Evolutionary conservation across 2,329 filamentous ascomycete genomes (phyloP).

Genomic region (Penicillium brevicompactum): DNA sequence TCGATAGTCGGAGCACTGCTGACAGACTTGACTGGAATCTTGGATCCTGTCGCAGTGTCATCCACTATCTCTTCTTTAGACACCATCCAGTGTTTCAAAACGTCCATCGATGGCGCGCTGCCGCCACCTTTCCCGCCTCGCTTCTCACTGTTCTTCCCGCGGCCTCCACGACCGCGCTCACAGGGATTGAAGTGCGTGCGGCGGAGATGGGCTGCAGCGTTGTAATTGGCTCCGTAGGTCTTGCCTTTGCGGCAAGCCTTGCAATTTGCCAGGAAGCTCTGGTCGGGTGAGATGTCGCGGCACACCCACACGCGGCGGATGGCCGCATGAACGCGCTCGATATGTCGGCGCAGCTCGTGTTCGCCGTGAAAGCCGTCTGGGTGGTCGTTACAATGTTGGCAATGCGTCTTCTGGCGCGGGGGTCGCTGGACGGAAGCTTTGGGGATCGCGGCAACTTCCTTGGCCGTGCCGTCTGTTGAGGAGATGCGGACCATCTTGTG

Average conservation of each 20-base stretch:
- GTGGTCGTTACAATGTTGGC: slow-evolving; percentile 69
- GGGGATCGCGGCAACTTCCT: slow-evolving; percentile 56
- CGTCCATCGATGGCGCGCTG: slow-evolving; percentile 63
- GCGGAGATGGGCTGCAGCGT: slow-evolving; percentile 86
- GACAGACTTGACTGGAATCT: not conserved
- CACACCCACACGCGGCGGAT: slow-evolving; percentile 65
- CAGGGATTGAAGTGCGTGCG: slow-evolving; percentile 82
- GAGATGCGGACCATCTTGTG: slow-evolving; percentile 55
- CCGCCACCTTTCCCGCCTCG: slow-evolving; percentile 64
- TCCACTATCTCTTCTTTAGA: slow-evolving; percentile 55
- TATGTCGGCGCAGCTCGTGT: slow-evolving; percentile 75
- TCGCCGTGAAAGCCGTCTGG: slow-evolving; percentile 82
- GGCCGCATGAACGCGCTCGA: slow-evolving; percentile 65
- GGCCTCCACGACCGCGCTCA: slow-evolving; percentile 56
- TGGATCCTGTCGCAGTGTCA: not conserved
- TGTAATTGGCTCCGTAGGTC: slow-evolving; percentile 89
- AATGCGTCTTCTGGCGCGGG: slow-evolving; percentile 71
- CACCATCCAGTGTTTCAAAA: slow-evolving; percentile 62
- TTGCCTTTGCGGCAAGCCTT: slow-evolving; percentile 79
- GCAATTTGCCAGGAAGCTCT: slow-evolving; percentile 74
- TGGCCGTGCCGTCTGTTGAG: slow-evolving; percentile 56
- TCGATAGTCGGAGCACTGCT: not conserved
- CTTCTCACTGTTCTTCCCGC: slow-evolving; percentile 61
- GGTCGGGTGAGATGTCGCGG: slow-evolving; percentile 59
- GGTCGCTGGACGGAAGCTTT: slow-evolving; percentile 65